Conservation (phyloP, 257 asterid genomes). For the Solanum bukasovii region DNA sequence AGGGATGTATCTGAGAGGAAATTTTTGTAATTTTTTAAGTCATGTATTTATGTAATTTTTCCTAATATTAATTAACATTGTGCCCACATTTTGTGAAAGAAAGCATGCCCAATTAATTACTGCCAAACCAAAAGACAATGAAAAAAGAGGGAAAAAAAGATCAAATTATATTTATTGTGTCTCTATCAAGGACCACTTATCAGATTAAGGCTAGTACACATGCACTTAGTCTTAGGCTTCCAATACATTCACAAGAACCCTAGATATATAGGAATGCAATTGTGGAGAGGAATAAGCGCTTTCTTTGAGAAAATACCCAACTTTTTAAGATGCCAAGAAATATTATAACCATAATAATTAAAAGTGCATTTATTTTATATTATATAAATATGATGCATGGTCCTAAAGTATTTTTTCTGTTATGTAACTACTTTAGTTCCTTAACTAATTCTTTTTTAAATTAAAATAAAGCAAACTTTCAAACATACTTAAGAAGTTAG, state of each 20-base stretch:
- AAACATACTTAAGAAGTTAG: not conserved
- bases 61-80: not conserved
- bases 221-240: not conserved
- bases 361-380: not conserved
- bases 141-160: not conserved
- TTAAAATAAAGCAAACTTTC: not conserved
- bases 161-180: not conserved
- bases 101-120: not conserved
- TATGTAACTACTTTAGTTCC: not conserved
- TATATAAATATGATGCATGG: not conserved
- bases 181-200: not conserved
- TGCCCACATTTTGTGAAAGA: not conserved
- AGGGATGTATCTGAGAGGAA: not conserved
- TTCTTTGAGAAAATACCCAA: not conserved
- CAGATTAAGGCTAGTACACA: not conserved
- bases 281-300: not conserved
- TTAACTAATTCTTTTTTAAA: not conserved
- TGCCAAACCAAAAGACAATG: not conserved
- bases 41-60: not conserved
- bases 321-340: not conserved
- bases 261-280: not conserved
- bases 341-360: not conserved
- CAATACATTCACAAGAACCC: not conserved
- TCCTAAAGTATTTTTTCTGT: not conserved
- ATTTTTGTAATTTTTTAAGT: too few species aligned